A percentile compares a stretch with the other conserved stretches of the same genome.
phyloP scores from a whole-genome alignment of 2,329 filamentous ascomycete species.

The Pseudogymnoascus sp. region DNA sequence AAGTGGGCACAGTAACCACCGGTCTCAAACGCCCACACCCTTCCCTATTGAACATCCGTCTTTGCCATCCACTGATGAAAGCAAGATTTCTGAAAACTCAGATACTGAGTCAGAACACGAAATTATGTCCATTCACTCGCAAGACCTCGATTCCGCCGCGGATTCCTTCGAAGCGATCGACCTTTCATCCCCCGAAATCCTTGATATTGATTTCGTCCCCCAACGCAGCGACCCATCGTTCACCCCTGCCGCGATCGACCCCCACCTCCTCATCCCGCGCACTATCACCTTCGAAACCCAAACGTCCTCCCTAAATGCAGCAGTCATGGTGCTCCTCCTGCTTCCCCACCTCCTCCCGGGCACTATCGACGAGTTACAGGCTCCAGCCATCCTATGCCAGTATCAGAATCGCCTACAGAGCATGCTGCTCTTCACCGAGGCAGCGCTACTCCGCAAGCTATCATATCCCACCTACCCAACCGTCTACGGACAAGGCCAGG shows the following conservation, averaged over 20 bases:
- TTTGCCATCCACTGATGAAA: slow-evolving; percentile 11
- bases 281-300: slow-evolving; percentile 50
- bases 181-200: slow-evolving; percentile 30
- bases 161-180: not conserved
- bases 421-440: slow-evolving; percentile 54
- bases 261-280: slow-evolving; percentile 46
- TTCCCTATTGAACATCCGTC: slow-evolving; percentile 21
- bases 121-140: slow-evolving; percentile 13
- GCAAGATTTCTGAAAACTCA: slow-evolving; percentile 1
- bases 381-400: slow-evolving; percentile 49
- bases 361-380: slow-evolving; percentile 49
- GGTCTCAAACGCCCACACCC: not conserved
- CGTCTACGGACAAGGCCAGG: slow-evolving; percentile 48
- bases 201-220: slow-evolving; percentile 52
- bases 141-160: not conserved
- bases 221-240: slow-evolving; percentile 52
- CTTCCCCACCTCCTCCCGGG: slow-evolving; percentile 48
- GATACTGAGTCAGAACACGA: slow-evolving; percentile 12
- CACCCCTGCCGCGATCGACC: slow-evolving; percentile 48
- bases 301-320: slow-evolving; percentile 51
- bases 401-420: slow-evolving; percentile 53
- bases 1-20: not conserved
- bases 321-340: slow-evolving; percentile 54
- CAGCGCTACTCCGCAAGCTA: slow-evolving; percentile 53
- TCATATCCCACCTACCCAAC: slow-evolving; percentile 47